These are phyloP conservation scores for Krasilnikovozyma curviuscula DNA, from an alignment of 768 basidiomycete genomes.

Conservation along the genomic window DNA sequence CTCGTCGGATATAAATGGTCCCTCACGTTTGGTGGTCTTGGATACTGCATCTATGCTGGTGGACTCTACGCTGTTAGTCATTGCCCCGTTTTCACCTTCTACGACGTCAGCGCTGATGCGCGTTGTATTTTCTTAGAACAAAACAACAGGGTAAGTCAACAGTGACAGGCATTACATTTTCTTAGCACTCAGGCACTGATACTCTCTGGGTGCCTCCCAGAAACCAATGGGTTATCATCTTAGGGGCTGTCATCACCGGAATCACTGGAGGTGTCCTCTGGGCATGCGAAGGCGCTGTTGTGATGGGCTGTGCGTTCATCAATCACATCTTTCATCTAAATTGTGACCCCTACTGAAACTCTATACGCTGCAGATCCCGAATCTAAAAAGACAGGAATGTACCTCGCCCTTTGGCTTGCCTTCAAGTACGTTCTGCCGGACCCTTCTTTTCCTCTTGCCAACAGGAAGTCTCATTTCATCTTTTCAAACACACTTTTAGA, in stretches of 20 bases:
- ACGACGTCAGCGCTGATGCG: neutral
- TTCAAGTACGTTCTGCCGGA: slow-evolving; percentile 7
- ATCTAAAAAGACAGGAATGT: slow-evolving; percentile 17
- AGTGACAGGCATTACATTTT: neutral
- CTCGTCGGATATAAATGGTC: neutral
- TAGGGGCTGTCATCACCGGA: slow-evolving; percentile 18
- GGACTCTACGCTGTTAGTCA: no score
- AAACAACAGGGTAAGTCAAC: neutral
- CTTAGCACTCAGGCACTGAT: slow-evolving; percentile 14
- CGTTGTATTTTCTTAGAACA: neutral
- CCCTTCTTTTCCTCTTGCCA: neutral
- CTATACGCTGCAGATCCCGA: slow-evolving; percentile 14
- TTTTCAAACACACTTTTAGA: slow-evolving; percentile 11
- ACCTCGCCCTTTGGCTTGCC: slow-evolving; percentile 19
- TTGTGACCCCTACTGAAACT: slow-evolving; percentile 1
- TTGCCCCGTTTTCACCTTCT: no score
- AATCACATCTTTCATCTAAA: neutral
- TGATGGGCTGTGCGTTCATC: no score
- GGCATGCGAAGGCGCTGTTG: slow-evolving; percentile 3
- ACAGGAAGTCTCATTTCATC: neutral
- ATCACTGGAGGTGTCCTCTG: slow-evolving; percentile 20
- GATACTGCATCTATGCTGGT: neutral
- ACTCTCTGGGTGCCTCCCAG: slow-evolving; percentile 18
- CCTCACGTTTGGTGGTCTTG: neutral
- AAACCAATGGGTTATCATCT: slow-evolving; percentile 20